Percentiles rank a stretch among this genome's conserved stretches.
These are phyloP conservation scores for Corymbia citriodora DNA, from an alignment of 441 rosid genomes.

Conservation along the genomic window DNA sequence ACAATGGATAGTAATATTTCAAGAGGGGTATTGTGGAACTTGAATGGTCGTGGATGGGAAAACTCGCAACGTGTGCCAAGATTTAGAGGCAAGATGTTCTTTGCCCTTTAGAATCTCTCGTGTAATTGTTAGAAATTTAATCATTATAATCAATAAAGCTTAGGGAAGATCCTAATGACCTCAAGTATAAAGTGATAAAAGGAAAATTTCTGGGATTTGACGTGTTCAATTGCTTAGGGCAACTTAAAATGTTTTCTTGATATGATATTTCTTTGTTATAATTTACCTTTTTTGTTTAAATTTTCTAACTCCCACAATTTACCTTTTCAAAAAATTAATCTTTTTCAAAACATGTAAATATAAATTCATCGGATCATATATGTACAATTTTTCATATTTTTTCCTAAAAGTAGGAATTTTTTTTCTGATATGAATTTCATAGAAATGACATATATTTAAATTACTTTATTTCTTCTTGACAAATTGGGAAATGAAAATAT, in stretches of 20 bases:
- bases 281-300: background rate
- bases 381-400: rapidly evolving
- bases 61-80: background rate
- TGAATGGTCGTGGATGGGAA: rapidly evolving
- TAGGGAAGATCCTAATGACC: background rate
- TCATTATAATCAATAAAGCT: background rate
- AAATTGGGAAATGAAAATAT: no score
- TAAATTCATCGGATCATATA: rapidly evolving
- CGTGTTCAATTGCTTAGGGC: background rate
- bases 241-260: background rate
- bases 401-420: background rate
- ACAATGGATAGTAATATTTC: rapidly evolving
- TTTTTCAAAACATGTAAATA: background rate
- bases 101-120: background rate
- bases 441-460: no score
- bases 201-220: background rate
- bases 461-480: rapidly evolving
- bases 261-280: background rate
- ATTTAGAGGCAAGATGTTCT: background rate
- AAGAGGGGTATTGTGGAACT: background rate
- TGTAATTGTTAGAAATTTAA: rapidly evolving
- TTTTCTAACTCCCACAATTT: background rate
- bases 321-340: background rate
- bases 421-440: rapidly evolving
- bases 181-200: background rate